Evolutionary conservation across 371 early-diverging fungal species (phyloP).

Genomic region (Mortierella sp.): DNA sequence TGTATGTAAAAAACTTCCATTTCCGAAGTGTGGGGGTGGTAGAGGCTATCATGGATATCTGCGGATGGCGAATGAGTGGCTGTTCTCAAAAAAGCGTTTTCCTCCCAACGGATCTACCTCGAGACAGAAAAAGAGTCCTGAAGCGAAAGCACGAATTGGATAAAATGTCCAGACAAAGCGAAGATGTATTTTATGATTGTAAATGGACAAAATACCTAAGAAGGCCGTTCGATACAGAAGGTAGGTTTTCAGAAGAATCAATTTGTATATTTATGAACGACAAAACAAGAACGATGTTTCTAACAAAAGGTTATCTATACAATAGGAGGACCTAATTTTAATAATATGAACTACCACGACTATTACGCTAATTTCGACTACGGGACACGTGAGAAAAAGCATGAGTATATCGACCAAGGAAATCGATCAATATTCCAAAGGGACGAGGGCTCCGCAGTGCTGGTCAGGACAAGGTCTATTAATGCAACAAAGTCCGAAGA

Average conservation of each 20-base stretch:
- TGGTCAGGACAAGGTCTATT: constrained; percentile 18
- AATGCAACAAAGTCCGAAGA: constrained; percentile 21
- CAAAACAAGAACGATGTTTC: background rate
- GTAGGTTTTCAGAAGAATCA: no score
- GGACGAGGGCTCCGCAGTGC: background rate
- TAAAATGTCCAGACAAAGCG: background rate
- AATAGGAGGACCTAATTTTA: background rate
- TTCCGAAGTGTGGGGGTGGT: constrained; percentile 16
- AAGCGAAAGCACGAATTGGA: background rate
- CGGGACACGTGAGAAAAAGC: no score
- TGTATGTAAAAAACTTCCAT: constrained; percentile 9
- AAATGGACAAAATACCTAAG: background rate
- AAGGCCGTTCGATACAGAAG: no score
- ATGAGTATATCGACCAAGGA: background rate
- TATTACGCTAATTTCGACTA: background rate
- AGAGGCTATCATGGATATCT: constrained; percentile 16
- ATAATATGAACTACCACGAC: no score
- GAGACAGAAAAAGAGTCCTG: background rate
- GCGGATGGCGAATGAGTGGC: constrained; percentile 7
- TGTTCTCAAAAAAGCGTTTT: background rate
- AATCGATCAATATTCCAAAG: background rate
- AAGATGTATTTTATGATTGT: background rate
- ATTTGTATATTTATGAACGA: no score
- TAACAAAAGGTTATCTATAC: background rate
- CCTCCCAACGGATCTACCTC: constrained; percentile 4